Evolutionary conservation across 2,329 filamentous ascomycete genomes (phyloP).

Genomic region (Diaporthe helianthi): DNA sequence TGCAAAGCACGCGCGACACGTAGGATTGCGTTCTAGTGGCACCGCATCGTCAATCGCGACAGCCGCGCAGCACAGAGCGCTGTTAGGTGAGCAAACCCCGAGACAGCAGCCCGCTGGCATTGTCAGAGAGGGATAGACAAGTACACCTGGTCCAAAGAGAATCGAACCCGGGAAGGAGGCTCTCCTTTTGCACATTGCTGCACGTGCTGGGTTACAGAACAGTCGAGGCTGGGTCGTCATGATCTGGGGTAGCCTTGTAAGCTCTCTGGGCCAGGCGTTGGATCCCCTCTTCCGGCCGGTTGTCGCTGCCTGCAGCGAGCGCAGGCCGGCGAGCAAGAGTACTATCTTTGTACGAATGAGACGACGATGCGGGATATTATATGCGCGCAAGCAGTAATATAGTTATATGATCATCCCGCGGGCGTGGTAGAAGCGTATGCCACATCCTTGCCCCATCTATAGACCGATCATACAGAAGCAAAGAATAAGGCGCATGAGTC

Average conservation of each 20-base stretch:
- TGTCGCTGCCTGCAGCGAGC: background rate
- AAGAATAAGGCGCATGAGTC: constrained; percentile 9
- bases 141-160: background rate
- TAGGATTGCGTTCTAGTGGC: constrained; percentile 4
- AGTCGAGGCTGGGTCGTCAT: background rate
- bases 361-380: constrained; percentile 15
- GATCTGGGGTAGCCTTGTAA: constrained; percentile 26
- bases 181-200: background rate
- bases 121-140: background rate
- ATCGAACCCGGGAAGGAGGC: background rate
- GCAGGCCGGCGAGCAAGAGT: constrained; percentile 4
- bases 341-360: background rate
- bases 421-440: constrained; percentile 11
- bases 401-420: constrained; percentile 11
- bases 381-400: constrained; percentile 3
- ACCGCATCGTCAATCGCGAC: constrained; percentile 6
- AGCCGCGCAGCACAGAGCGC: background rate
- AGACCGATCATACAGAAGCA: background rate
- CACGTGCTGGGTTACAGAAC: constrained; percentile 1
- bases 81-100: background rate
- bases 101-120: background rate
- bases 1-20: constrained; percentile 5
- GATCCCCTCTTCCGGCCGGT: constrained; percentile 16
- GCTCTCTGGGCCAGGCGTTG: constrained; percentile 5
- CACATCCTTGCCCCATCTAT: background rate